phyloP scores from a whole-genome alignment of 768 basidiomycete species.

The Boletus tylopilopsis region DNA sequence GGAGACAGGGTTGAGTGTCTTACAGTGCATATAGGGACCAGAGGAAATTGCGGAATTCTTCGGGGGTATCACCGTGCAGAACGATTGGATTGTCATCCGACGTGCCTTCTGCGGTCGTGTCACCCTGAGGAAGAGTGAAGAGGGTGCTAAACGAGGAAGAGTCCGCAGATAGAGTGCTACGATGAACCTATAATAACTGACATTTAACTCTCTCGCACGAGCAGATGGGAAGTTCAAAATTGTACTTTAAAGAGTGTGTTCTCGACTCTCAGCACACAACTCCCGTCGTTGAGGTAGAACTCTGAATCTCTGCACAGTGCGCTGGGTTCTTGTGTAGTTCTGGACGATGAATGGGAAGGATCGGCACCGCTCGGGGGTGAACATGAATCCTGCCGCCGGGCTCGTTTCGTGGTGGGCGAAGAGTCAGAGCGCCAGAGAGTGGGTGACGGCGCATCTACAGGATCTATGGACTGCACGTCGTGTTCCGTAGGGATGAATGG shows the following conservation, averaged over 20 bases:
- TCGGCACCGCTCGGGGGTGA: constrained; percentile 2
- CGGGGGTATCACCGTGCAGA: constrained; percentile 56
- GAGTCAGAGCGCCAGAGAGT: constrained; percentile 3
- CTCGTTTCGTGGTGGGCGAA: constrained; percentile 9
- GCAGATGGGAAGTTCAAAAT: constrained; percentile 2
- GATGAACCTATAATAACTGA: constrained; percentile 45
- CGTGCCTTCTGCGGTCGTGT: constrained; percentile 47
- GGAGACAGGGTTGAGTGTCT: constrained; percentile 22
- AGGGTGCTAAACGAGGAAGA: constrained; percentile 61
- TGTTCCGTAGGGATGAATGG: constrained; percentile 22
- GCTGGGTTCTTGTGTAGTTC: constrained; percentile 8
- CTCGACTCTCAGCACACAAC: constrained; percentile 60
- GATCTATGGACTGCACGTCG: constrained; percentile 9
- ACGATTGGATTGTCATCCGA: constrained; percentile 65
- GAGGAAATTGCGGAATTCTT: constrained; percentile 70
- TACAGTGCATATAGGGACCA: constrained; percentile 77
- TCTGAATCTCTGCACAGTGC: constrained; percentile 38
- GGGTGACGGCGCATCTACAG: constrained; percentile 1
- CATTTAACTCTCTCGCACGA: background rate
- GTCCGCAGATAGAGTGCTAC: constrained; percentile 57
- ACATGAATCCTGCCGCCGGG: constrained; percentile 6
- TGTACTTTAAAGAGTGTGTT: constrained; percentile 67
- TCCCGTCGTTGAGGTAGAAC: constrained; percentile 68
- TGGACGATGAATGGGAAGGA: background rate
- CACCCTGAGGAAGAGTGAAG: constrained; percentile 65